Percentiles rank a stretch among this genome's conserved stretches.
phyloP scores from a whole-genome alignment of 177 flowering plant genomes.

The Vitis hybrid region DNA sequence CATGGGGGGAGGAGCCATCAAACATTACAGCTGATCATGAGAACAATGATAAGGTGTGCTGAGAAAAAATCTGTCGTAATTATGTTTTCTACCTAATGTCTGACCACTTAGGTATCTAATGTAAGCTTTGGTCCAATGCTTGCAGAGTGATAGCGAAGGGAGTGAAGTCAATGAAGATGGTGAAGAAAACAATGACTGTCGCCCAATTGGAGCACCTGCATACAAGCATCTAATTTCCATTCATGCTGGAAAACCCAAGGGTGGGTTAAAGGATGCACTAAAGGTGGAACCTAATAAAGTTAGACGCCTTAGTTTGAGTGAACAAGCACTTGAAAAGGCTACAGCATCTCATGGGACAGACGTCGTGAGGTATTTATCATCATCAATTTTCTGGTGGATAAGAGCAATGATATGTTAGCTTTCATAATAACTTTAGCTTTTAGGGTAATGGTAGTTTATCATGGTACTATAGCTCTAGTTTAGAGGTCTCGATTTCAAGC shows the following conservation, averaged over 20 bases:
- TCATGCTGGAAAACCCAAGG: conserved; percentile 58
- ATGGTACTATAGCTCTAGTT: neutral
- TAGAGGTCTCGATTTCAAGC: too few relatives aligned
- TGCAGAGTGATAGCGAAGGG: conserved; percentile 32
- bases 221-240: conserved; percentile 53
- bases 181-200: conserved; percentile 14
- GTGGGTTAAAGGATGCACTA: conserved; percentile 44
- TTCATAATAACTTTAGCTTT: neutral
- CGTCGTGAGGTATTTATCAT: conserved; percentile 36
- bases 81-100: neutral
- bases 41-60: conserved; percentile 26
- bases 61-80: neutral
- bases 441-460: neutral
- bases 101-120: neutral
- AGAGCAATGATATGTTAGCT: too few relatives aligned
- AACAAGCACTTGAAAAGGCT: conserved; percentile 48
- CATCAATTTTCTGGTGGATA: neutral
- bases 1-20: conserved; percentile 32
- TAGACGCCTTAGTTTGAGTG: conserved; percentile 63
- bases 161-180: conserved; percentile 18
- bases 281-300: conserved; percentile 38
- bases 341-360: conserved; percentile 32
- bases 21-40: conserved; percentile 17
- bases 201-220: conserved; percentile 14
- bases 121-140: neutral